Evolutionary conservation across 2,329 filamentous ascomycete species (phyloP), one percentile per base, ranked within the genome.

Genomic region (Bipolaris sorokiniana): DNA sequence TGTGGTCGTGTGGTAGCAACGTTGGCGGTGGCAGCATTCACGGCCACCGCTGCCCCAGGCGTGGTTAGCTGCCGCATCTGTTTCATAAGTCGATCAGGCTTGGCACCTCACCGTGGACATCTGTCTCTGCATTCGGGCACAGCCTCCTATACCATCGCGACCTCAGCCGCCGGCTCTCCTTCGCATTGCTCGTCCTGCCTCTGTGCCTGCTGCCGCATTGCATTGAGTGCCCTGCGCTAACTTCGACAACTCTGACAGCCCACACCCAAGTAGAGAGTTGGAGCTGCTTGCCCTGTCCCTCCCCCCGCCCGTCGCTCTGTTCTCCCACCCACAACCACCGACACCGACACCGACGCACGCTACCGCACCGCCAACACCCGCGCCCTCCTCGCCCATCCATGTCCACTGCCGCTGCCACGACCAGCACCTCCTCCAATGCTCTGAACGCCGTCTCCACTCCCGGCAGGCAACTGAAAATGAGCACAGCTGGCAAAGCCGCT

Each of bases 401-500:
- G 73, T 73, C 74, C 70, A 56, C 68, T 64, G 56, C 73, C 54
- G 64, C 69, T 54, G 64, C 70, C 36, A 55, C 71, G 54, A 42
- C 68, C 56, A 67, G 68, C 67, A 64, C 58, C 67, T 64, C 70
- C 64, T 67, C 68, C 71, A 70, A 74, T 76, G 72, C 73, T 59
- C 58, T 69, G 60, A 74, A 63, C 62, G 50, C 70, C 45, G 58
- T 77, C 49, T 66, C 78, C 59, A 65, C 77, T 55, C 63, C 71
- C 61, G 71, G 71, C 63, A 70, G 69, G 62, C 79, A 82, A 59
- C 72, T 83, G 70, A 83, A 84, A 71, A 79, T 81, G 68, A 81
- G 71, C 70, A 74, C 79, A 59, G 77, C 74, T 64, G 78, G 76
- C 59, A 86, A 84, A 75, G 77, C 76, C 58, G 34, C 46, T 48